Evolutionary conservation across 2,329 filamentous ascomycete genomes (phyloP).

Genomic region (Apiospora kogelbergensis): DNA sequence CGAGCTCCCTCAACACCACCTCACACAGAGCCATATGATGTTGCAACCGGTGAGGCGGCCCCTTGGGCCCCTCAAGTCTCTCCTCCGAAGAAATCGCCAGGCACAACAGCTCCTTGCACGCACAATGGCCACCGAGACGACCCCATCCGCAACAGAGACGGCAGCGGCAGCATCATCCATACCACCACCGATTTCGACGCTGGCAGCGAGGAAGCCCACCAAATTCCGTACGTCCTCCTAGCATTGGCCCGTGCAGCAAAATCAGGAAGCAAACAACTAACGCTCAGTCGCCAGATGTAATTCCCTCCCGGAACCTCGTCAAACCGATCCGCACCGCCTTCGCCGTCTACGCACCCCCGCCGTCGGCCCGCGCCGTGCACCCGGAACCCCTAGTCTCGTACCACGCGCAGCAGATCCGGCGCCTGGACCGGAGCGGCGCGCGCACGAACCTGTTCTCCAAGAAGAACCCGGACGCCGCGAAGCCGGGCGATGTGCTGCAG

Average conservation of each 20-base stretch:
- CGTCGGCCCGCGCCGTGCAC: conserved; percentile 54
- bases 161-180: conserved; percentile 9
- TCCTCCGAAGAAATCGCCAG: conserved; percentile 58
- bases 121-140: conserved; percentile 46
- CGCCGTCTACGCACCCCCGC: conserved; percentile 55
- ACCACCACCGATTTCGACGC: conserved; percentile 12
- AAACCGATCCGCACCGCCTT: conserved; percentile 43
- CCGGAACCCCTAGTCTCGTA: conserved; percentile 69
- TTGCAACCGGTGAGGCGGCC: conserved; percentile 63
- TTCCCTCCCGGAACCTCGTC: conserved; percentile 29
- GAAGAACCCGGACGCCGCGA: conserved; percentile 74
- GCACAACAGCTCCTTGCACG: conserved; percentile 42
- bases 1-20: not conserved
- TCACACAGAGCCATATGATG: conserved; percentile 52
- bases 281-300: conserved; percentile 23
- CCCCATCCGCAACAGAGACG: conserved; percentile 14
- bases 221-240: not conserved
- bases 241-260: not conserved
- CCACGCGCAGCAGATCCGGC: conserved; percentile 65
- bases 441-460: conserved; percentile 80
- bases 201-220: conserved; percentile 8
- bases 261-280: not conserved
- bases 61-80: conserved; percentile 67
- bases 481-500: conserved; percentile 87
- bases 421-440: conserved; percentile 82